Base-by-base conservation (phyloP, 176 grass and related monocot genomes). In the Dendrocalamus sinicus region DNA sequence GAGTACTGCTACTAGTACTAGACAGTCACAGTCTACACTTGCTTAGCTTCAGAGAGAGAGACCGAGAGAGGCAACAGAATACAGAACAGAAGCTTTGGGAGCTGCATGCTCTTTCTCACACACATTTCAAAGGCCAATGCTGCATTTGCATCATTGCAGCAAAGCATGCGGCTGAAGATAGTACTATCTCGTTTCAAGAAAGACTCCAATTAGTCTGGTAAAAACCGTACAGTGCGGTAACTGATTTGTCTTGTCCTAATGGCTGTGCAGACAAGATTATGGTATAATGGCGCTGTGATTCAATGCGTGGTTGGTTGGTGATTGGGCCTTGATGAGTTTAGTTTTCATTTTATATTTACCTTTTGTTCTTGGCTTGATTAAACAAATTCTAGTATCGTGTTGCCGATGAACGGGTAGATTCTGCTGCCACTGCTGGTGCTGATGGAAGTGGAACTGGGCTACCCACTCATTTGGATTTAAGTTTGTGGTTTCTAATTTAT, bases 221-320 rank as follows among this genome's bases (percentile, higher is more conserved):
- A 48, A 24, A 7, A 9, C 14, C 14, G 22, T 41, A 43, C 79
- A 6, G 19, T 58, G 26, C 12, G 0, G 66, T 62, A 41, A 22
- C 22, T 5, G 15, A 46, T 68, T 74, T 80, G 41, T 74, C 60
- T 50, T 24, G 76, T 39, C 20, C 68, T 58, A 47, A 15, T 35
- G 12, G n/a, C 45, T 3, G n/a, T 10, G 44, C 47, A 75, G 78
- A 46, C 78, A 81, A 75, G 78, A 81, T 87, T 41, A 45, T 57
- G 59, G 85, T 53, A 65, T 79, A 67, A 84, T 89, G 28, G 22
- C 51, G 8, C 52, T 58, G 52, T 85, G 77, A 89, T 89, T 89
- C 70, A 71, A 81, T 76, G 76, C 23, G 7, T 4, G 59, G 28
- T 10, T 73, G 10, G 28, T 81, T 50, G 67, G 68, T 44, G 76